Base-by-base conservation (phyloP, 257 asterid genomes). In the Jacaranda mimosifolia region DNA sequence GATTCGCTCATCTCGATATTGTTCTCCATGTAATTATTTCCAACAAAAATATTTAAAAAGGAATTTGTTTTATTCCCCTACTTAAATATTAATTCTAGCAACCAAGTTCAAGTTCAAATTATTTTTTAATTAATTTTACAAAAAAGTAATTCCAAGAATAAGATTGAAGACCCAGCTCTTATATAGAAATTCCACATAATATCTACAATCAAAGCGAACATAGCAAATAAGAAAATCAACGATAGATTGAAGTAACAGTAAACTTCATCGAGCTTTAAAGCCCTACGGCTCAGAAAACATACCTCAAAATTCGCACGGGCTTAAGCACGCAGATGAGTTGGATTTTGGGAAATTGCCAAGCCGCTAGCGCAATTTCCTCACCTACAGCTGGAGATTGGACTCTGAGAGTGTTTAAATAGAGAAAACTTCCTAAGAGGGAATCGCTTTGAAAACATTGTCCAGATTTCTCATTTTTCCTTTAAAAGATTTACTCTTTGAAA, bases 281-380 rank as follows among this genome's bases (percentile, higher is more conserved):
- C 73, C 15, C 21, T 7, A 40, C 2, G 46, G 35, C 5, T 11
- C 56, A 49, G 43, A 36, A 39, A 68, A 17, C 80, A 40, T 56
- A 76, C 80, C 80, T 15, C 69, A 26, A 52, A 56, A 64, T 39
- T 60, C 68, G 62, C 74, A 14, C 32, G 1, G 76, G 7, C 1
- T 71, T 11, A 6, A n/a, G 74, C n/a, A 8, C 46, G 7, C 21
- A 18, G 12, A 36, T 26, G 11, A 15, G 10, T 35, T 55, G 21
- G 55, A 32, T 5, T 64, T 46, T 15, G 17, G 38, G 43, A 38
- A 12, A 75, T 18, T 36, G 72, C n/a, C 51, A 8, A 3, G 58
- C 19, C 57, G 46, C 66, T 75, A 26, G 32, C 73, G 73, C 36
- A 63, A 63, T 49, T 51, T 9, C 68, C 38, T 19, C 58, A 68